phyloP scores from a whole-genome alignment of 2,329 filamentous ascomycete genomes.

The Boeremia exigua region DNA sequence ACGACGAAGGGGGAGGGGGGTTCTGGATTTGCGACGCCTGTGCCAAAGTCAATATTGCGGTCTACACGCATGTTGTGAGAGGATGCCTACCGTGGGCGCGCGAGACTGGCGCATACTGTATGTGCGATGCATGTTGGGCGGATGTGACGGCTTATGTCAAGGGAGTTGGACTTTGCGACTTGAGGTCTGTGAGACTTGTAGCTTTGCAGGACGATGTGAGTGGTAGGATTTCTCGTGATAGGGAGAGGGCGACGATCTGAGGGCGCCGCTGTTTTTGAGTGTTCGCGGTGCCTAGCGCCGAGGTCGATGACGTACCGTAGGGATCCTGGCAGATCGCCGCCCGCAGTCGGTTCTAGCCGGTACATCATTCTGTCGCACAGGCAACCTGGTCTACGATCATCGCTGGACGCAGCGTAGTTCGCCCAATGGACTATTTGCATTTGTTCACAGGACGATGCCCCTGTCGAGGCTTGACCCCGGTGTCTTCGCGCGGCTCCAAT shows the following conservation, averaged over 20 bases:
- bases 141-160: conserved; percentile 1
- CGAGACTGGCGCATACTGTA: conserved; percentile 87
- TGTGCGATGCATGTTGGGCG: conserved; percentile 83
- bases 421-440: background rate
- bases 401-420: conserved; percentile 2
- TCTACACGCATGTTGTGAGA: background rate
- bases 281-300: conserved; percentile 17
- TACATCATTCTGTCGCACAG: conserved; percentile 17
- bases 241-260: conserved; percentile 11
- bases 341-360: conserved; percentile 17
- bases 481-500: background rate
- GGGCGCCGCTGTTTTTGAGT: conserved; percentile 19
- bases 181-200: background rate
- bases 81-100: conserved; percentile 71
- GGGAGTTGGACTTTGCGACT: background rate
- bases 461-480: background rate
- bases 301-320: conserved; percentile 14
- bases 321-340: conserved; percentile 17
- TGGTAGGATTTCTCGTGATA: conserved; percentile 3
- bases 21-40: conserved; percentile 84
- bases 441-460: conserved; percentile 4
- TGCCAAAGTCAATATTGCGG: background rate
- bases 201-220: background rate
- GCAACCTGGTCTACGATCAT: conserved; percentile 18
- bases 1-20: conserved; percentile 88